A percentile compares a stretch with the other conserved stretches of the same genome.
These are phyloP conservation scores for Filosporella fistucella DNA, from an alignment of 495 filamentous ascomycete species.

Conservation along the genomic window DNA sequence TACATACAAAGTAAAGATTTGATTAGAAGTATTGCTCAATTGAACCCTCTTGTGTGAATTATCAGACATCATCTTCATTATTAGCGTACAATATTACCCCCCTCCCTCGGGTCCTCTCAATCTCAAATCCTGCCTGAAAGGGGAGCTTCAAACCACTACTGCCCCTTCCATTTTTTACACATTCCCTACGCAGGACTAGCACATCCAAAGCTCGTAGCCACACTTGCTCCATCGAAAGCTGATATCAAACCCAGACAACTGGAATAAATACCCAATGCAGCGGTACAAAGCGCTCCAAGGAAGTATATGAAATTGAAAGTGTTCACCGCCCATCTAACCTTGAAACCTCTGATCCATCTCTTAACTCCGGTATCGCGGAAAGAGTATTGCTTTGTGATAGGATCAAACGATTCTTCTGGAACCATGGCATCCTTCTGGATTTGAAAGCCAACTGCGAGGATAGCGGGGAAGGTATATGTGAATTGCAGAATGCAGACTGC, in stretches of 20 bases:
- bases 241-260: constrained; percentile 13
- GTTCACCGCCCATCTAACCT: constrained; percentile 20
- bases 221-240: constrained; percentile 15
- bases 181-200: constrained; percentile 9
- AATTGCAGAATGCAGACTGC: constrained; percentile 43
- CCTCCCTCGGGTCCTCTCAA: too few species aligned
- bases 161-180: not conserved
- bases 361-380: constrained; percentile 28
- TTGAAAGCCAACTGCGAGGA: constrained; percentile 35
- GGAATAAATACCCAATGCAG: constrained; percentile 22
- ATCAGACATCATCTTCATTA: too few species aligned
- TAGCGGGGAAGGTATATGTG: constrained; percentile 24
- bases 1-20: too few species aligned
- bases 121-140: too few species aligned
- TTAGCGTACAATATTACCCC: too few species aligned
- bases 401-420: constrained; percentile 41
- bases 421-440: constrained; percentile 40
- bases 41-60: too few species aligned
- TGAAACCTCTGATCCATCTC: constrained; percentile 39
- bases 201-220: constrained; percentile 21
- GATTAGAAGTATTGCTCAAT: too few species aligned
- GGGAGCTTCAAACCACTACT: too few species aligned
- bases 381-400: constrained; percentile 31
- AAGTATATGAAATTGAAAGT: constrained; percentile 24
- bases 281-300: constrained; percentile 15